Percentiles rank a stretch among this genome's conserved stretches.
phyloP scores from a whole-genome alignment of 768 basidiomycete genomes.

The Saitozyma podzolica region DNA sequence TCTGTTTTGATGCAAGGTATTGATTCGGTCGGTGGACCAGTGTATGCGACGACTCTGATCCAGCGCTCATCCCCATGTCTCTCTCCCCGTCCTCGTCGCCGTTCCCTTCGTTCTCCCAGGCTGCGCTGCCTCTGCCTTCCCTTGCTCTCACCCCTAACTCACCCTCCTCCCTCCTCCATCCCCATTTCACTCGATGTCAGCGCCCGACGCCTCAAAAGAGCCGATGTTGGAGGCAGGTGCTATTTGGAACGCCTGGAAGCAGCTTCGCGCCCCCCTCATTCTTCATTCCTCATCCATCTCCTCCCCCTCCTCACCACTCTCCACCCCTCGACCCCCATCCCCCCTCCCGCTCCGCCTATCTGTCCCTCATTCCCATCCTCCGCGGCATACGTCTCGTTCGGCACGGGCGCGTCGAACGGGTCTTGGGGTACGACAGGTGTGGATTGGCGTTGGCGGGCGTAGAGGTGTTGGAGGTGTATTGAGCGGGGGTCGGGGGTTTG shows the following conservation, averaged over 20 bases:
- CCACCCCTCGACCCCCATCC: constrained; percentile 9
- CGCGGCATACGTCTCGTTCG: constrained; percentile 42
- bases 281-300: too few relatives aligned
- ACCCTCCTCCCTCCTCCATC: too few relatives aligned
- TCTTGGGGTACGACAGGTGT: constrained; percentile 26
- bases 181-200: too few relatives aligned
- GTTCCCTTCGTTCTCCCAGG: constrained; percentile 1
- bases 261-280: too few relatives aligned
- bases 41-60: not conserved
- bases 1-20: not conserved
- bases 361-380: not conserved
- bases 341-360: not conserved
- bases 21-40: too few relatives aligned
- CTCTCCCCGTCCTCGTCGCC: constrained; percentile 8
- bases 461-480: constrained; percentile 30
- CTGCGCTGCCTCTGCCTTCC: not conserved
- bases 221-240: too few relatives aligned
- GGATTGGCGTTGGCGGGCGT: constrained; percentile 29
- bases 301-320: too few relatives aligned
- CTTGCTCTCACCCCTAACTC: not conserved
- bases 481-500: constrained; percentile 26
- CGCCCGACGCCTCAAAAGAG: too few relatives aligned
- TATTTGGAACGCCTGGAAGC: too few relatives aligned
- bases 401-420: constrained; percentile 46
- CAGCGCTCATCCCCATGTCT: not conserved